These are phyloP conservation scores for Calonectria honghensis DNA, from an alignment of 2,329 filamentous ascomycete genomes.

Conservation along the genomic window DNA sequence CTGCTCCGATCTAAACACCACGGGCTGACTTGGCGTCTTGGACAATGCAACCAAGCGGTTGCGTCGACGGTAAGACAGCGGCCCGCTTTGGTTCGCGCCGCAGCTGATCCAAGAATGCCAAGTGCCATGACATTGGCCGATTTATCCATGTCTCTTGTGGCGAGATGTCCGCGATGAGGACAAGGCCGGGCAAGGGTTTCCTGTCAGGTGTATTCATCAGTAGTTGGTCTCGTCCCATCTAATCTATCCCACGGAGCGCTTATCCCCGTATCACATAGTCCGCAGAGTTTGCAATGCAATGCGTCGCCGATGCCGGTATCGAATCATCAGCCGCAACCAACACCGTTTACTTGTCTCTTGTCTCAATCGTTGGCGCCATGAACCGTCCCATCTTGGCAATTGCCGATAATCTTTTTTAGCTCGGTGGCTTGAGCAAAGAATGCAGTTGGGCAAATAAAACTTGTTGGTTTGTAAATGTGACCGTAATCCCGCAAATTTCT, in stretches of 20 bases:
- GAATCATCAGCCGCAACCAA: not conserved
- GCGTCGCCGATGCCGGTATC: not conserved
- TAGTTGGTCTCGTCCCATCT: conserved; percentile 8
- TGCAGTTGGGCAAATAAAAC: not conserved
- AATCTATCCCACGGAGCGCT: not conserved
- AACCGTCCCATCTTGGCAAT: not conserved
- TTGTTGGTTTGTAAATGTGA: not conserved
- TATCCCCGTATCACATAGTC: not conserved
- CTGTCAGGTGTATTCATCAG: conserved; percentile 3
- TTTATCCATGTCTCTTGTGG: conserved; percentile 21
- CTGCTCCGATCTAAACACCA: conserved; percentile 17
- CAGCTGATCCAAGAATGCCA: conserved; percentile 2
- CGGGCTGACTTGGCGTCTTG: conserved; percentile 2
- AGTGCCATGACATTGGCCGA: conserved; percentile 10
- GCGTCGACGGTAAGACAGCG: conserved; percentile 7
- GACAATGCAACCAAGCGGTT: conserved; percentile 8
- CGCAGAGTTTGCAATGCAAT: not conserved
- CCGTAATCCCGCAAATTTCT: not conserved
- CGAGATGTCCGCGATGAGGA: conserved; percentile 12
- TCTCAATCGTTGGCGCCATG: not conserved
- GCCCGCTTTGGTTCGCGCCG: not conserved
- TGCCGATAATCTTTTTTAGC: not conserved
- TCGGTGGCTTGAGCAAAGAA: not conserved
- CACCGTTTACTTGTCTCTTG: not conserved
- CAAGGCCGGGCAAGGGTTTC: conserved; percentile 12